A percentile compares a stretch with the other conserved stretches of the same genome.
Evolutionary conservation across 345 rosid genomes (phyloP).

Genomic region (Hypericum androsaemum): DNA sequence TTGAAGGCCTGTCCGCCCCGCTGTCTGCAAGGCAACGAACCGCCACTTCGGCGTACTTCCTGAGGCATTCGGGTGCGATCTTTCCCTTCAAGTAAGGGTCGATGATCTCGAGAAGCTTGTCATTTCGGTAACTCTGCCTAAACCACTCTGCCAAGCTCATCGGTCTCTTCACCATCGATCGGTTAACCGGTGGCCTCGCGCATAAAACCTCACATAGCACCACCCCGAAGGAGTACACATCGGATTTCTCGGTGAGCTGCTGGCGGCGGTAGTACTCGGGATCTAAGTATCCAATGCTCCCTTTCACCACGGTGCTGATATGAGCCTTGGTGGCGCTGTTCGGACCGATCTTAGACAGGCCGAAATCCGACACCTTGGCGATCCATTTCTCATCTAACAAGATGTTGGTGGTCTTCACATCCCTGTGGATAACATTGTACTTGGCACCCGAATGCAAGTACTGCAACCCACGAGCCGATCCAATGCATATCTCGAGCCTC

Average conservation of each 20-base stretch:
- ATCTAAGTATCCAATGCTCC: constrained; percentile 48
- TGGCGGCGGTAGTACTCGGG: constrained; percentile 53
- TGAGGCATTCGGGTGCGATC: constrained; percentile 25
- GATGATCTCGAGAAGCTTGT: constrained; percentile 26
- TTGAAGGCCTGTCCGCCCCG: constrained; percentile 24
- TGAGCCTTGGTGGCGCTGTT: constrained; percentile 27
- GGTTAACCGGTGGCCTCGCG: constrained; percentile 29
- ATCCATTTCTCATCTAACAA: constrained; percentile 39
- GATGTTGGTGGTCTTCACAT: constrained; percentile 47
- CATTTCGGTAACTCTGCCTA: constrained; percentile 16
- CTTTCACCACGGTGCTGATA: constrained; percentile 43
- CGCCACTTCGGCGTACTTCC: constrained; percentile 34
- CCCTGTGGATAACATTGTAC: constrained; percentile 37
- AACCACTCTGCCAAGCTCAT: constrained; percentile 34
- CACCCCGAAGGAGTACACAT: constrained; percentile 61
- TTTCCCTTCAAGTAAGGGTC: constrained; percentile 28
- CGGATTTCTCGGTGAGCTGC: constrained; percentile 50
- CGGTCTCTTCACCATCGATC: constrained; percentile 18
- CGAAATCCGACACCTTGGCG: constrained; percentile 54
- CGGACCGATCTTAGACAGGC: constrained; percentile 35
- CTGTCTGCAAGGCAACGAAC: constrained; percentile 26
- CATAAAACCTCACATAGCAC: constrained; percentile 49
- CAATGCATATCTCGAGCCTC: constrained; percentile 35
- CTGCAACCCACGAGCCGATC: constrained; percentile 36
- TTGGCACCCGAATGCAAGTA: constrained; percentile 23